Conservation (phyloP, 2,329 filamentous ascomycete genomes). For the Nothophoma quercina region DNA sequence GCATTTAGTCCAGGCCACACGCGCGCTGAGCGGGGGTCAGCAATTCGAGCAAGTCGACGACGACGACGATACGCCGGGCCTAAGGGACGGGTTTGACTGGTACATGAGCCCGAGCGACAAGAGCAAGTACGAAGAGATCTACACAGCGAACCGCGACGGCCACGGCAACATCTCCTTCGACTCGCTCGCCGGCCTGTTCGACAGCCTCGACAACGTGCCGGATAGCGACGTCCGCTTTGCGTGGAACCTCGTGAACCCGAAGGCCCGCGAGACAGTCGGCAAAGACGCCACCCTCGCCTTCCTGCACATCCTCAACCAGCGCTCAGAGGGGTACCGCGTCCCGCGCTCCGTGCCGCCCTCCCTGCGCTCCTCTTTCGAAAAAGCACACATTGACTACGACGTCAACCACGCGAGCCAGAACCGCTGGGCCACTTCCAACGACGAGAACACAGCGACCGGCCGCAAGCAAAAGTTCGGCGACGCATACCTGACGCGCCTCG, state of each 20-base stretch:
- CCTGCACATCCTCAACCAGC: slow-evolving; percentile 93
- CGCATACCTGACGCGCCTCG: slow-evolving; percentile 90
- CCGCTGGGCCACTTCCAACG: slow-evolving; percentile 79
- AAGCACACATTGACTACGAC: slow-evolving; percentile 96
- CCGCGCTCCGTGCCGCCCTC: slow-evolving; percentile 90
- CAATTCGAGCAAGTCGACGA: slow-evolving; percentile 84
- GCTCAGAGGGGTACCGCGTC: slow-evolving; percentile 94
- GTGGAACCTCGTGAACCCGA: slow-evolving; percentile 98
- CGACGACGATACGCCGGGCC: slow-evolving; percentile 79
- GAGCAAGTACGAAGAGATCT: slow-evolving; percentile 95
- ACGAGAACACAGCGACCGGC: slow-evolving; percentile 82
- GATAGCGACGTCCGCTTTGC: slow-evolving; percentile 85
- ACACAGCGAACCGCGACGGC: slow-evolving; percentile 87
- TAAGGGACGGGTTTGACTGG: slow-evolving; percentile 99
- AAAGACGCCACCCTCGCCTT: slow-evolving; percentile 96
- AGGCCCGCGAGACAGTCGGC: slow-evolving; percentile 80
- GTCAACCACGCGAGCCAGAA: slow-evolving; percentile 79
- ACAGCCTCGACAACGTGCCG: slow-evolving; percentile 69
- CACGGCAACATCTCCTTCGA: slow-evolving; percentile 80
- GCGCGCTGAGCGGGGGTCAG: slow-evolving; percentile 69
- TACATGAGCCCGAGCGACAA: slow-evolving; percentile 96
- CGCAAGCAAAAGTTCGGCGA: slow-evolving; percentile 98
- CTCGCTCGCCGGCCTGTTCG: slow-evolving; percentile 83
- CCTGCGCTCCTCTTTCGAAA: slow-evolving; percentile 90
- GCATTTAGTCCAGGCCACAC: slow-evolving; percentile 51